A percentile compares a stretch with the other conserved stretches of the same genome.
Conservation (phyloP, 2,329 filamentous ascomycete species). For the Hymenoscyphus repandus region DNA sequence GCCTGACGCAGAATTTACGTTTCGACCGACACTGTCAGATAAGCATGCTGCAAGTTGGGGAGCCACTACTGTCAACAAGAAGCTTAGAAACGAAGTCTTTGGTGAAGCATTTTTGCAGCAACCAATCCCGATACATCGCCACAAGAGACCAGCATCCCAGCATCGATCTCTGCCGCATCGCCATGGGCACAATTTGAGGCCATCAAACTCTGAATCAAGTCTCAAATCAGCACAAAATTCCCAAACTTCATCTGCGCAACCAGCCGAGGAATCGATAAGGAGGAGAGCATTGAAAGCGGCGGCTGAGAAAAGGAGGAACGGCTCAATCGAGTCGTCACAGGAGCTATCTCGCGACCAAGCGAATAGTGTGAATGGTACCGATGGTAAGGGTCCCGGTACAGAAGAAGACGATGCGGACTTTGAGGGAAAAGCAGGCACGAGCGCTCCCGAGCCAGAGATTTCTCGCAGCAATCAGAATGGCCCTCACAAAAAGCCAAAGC, state of each 20-base stretch:
- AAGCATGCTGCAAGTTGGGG: slow-evolving; percentile 71
- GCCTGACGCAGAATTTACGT: slow-evolving; percentile 14
- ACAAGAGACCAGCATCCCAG: slow-evolving; percentile 59
- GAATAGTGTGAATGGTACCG: slow-evolving; percentile 7
- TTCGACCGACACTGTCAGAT: slow-evolving; percentile 45
- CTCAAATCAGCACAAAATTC: slow-evolving; percentile 23
- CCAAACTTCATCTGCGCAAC: slow-evolving; percentile 17
- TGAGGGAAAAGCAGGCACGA: slow-evolving; percentile 50
- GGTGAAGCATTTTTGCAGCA: slow-evolving; percentile 87
- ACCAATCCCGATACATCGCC: slow-evolving; percentile 73
- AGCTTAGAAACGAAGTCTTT: slow-evolving; percentile 83
- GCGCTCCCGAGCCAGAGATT: slow-evolving; percentile 57
- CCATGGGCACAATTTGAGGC: slow-evolving; percentile 35
- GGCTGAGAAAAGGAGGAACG: slow-evolving; percentile 19
- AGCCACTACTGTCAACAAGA: slow-evolving; percentile 84
- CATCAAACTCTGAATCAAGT: slow-evolving; percentile 30
- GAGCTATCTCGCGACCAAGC: slow-evolving; percentile 9
- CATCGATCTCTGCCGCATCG: slow-evolving; percentile 57
- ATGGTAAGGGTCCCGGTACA: slow-evolving; percentile 14
- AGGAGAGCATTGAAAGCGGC: slow-evolving; percentile 27
- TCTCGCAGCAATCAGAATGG: slow-evolving; percentile 12
- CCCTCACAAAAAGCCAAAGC: slow-evolving; percentile 40
- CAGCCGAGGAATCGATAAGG: slow-evolving; percentile 40
- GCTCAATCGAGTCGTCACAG: not conserved
- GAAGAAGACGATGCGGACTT: slow-evolving; percentile 32